Conservation (phyloP, 2,329 filamentous ascomycete genomes). For the Thermomyces lanuginosus region DNA sequence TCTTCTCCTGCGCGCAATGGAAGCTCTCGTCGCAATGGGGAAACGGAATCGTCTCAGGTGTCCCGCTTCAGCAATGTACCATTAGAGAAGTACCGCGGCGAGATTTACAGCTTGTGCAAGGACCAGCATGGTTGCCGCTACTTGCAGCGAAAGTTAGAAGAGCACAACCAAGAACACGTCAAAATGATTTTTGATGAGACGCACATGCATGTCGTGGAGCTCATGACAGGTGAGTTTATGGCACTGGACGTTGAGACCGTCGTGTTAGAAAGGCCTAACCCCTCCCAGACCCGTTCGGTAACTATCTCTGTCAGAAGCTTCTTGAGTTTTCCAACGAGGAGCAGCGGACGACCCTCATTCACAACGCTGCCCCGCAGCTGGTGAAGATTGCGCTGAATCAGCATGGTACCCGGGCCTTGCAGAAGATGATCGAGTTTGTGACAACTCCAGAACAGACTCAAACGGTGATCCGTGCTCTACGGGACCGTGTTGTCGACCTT, state of each 20-base stretch:
- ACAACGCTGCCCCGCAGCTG: slow-evolving; percentile 75
- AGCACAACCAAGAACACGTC: slow-evolving; percentile 64
- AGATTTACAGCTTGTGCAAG: slow-evolving; percentile 84
- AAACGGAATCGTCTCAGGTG: slow-evolving; percentile 39
- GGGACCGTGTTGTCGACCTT: slow-evolving; percentile 72
- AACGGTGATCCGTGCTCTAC: slow-evolving; percentile 72
- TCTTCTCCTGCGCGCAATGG: slow-evolving; percentile 46
- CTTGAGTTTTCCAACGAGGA: slow-evolving; percentile 90
- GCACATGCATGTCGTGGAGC: slow-evolving; percentile 79
- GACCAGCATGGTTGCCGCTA: slow-evolving; percentile 97
- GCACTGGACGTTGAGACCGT: neutral
- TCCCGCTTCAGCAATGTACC: slow-evolving; percentile 71
- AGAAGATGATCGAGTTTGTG: slow-evolving; percentile 99
- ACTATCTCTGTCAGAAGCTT: slow-evolving; percentile 97
- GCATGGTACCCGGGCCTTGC: slow-evolving; percentile 85
- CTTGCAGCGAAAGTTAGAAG: slow-evolving; percentile 92
- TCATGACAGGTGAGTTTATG: slow-evolving; percentile 61
- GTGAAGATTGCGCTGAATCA: slow-evolving; percentile 91
- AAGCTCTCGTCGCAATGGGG: slow-evolving; percentile 44
- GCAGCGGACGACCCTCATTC: slow-evolving; percentile 80
- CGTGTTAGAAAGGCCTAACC: slow-evolving; percentile 10
- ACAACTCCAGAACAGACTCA: slow-evolving; percentile 69
- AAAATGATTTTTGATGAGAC: slow-evolving; percentile 92
- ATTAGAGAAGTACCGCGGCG: slow-evolving; percentile 62
- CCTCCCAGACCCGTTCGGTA: slow-evolving; percentile 71